A percentile compares a stretch with the other conserved stretches of the same genome.
Evolutionary conservation across 345 rosid genomes (phyloP).

Genomic region (Citrus mangshanensis): DNA sequence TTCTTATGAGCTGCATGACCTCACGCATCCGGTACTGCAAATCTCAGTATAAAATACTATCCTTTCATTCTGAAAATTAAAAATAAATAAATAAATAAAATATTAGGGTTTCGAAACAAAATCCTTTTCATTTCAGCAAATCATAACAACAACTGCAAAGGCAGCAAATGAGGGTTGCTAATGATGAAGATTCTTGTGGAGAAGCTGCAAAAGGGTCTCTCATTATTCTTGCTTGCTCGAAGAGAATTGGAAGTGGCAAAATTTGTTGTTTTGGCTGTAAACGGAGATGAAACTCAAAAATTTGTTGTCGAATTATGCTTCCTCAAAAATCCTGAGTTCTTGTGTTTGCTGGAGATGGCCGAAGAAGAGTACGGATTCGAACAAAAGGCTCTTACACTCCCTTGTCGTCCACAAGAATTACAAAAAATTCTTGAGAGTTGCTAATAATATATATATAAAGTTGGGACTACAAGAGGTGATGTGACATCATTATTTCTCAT

Average conservation of each 20-base stretch:
- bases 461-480: too few relatives aligned
- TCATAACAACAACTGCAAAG: not conserved
- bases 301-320: conserved; percentile 42
- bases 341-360: not conserved
- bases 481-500: too few relatives aligned
- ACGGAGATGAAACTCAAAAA: conserved; percentile 37
- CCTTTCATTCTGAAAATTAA: not conserved
- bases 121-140: not conserved
- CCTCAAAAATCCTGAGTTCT: conserved; percentile 40
- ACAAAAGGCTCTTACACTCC: not conserved
- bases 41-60: not conserved
- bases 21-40: not conserved
- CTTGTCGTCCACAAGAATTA: not conserved
- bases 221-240: not conserved
- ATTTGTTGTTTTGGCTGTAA: conserved; percentile 33
- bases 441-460: too few relatives aligned
- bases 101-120: not conserved
- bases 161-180: not conserved
- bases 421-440: too few relatives aligned
- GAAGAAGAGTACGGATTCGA: not conserved
- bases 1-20: not conserved
- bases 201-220: not conserved
- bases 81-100: too few relatives aligned
- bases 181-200: not conserved
- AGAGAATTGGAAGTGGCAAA: not conserved